Evolutionary conservation across 1,139 yeast species (phyloP).

Genomic region (Taiozyma sp.): DNA sequence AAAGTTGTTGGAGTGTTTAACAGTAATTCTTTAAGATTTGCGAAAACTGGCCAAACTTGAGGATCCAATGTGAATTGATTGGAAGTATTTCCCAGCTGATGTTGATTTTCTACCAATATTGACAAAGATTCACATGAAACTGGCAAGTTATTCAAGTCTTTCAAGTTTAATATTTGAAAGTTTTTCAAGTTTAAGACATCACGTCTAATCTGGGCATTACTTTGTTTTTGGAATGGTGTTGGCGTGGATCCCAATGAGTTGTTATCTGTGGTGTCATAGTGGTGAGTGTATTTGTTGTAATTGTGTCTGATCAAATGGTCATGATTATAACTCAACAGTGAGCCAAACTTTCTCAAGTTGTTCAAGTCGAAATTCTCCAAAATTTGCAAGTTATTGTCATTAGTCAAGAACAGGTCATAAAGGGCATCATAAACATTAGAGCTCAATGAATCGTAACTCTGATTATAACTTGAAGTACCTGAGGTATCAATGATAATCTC

Average conservation of each 20-base stretch:
- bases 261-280: conserved; percentile 11
- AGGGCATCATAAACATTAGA: conserved; percentile 21
- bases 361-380: conserved; percentile 22
- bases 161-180: conserved; percentile 20
- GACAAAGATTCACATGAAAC: conserved; percentile 16
- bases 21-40: conserved; percentile 15
- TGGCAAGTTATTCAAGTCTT: conserved; percentile 22
- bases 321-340: conserved; percentile 20
- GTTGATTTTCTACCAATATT: conserved; percentile 19
- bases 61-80: conserved; percentile 10
- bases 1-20: conserved; percentile 20
- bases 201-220: conserved; percentile 11
- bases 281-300: conserved; percentile 20
- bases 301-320: conserved; percentile 21
- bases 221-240: not conserved
- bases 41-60: conserved; percentile 13
- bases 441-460: conserved; percentile 19
- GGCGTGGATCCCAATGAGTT: conserved; percentile 1
- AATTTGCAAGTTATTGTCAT: conserved; percentile 19
- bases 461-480: conserved; percentile 13
- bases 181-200: conserved; percentile 20
- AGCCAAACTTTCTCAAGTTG: conserved; percentile 23
- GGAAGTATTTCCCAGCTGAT: conserved; percentile 6
- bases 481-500: conserved; percentile 24
- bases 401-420: conserved; percentile 23